Base-by-base conservation (phyloP, 495 filamentous ascomycete genomes). In the Tirmania nivea region DNA sequence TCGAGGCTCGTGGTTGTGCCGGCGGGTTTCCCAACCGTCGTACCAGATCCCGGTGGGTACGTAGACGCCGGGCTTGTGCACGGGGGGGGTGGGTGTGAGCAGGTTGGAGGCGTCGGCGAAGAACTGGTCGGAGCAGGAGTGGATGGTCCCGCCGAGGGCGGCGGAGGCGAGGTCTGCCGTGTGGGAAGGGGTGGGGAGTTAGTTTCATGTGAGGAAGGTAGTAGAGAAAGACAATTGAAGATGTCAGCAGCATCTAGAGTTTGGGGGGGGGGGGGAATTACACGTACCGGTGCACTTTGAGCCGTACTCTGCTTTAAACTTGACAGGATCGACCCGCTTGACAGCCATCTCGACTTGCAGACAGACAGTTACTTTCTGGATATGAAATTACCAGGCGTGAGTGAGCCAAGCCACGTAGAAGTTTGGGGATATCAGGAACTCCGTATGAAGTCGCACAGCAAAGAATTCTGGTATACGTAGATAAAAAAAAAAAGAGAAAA, bases 1-100 rank as follows among this genome's bases (percentile, higher is more conserved):
- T 58, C 80, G 85, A 3, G 77, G 74, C 25, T 77, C 71, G 0
- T 73, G 67, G 65, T 95, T 95, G 70, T 94, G 88, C 49, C 88
- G 72, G 14, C 87, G 75, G 2, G 86, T 93, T 66, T 95, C 88
- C 88, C 87, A 94, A 21, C 87, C 87, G 63, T 95, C 87, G 66
- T 87, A 94, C 88, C 88, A 95, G 20, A 85, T 84, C 56, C 87
- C 87, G 10, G 84, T 76, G 62, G 81, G 78, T 50, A 86, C 78
- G 72, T 88, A 92, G 66, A 86, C 78, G 54, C 84, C 86, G 0
- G 80, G 79, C 57, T 82, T 78, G 56, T 77, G 75, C 60, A 94
- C 76, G 5, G 88, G 83, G 3, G 81, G 69, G 0, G 76, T 76
- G 1, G 84, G 81, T 14, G 76, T 89, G 52, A 86, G 68, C 58